Evolutionary conservation across 1,284 basidiomycete genomes (phyloP).

Genomic region (Ganoderma lingzhi): DNA sequence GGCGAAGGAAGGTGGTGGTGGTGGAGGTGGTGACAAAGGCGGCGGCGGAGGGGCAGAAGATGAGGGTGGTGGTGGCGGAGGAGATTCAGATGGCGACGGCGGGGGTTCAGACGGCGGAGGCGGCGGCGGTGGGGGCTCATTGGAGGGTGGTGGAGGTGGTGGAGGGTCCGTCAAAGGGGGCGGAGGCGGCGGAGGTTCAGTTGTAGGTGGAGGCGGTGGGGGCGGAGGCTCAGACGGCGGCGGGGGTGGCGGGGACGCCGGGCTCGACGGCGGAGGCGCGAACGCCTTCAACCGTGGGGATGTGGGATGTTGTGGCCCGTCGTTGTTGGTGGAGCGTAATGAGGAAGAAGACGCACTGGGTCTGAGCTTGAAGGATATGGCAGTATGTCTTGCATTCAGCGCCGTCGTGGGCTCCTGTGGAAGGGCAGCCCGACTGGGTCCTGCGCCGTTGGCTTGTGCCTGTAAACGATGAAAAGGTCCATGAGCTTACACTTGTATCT

Average conservation of each 20-base stretch:
- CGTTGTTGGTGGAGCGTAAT: slow-evolving; percentile 20
- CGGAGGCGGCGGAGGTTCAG: slow-evolving; percentile 39
- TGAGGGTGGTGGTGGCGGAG: slow-evolving; percentile 34
- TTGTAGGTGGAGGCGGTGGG: slow-evolving; percentile 31
- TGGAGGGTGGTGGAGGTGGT: slow-evolving; percentile 34
- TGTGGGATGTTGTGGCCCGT: slow-evolving; percentile 33
- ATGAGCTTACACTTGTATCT: slow-evolving; percentile 37
- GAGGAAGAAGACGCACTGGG: slow-evolving; percentile 31
- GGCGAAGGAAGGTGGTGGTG: slow-evolving; percentile 26
- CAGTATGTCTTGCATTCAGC: slow-evolving; percentile 34
- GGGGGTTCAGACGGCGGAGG: slow-evolving; percentile 30
- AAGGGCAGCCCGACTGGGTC: slow-evolving; percentile 33
- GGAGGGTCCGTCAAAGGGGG: slow-evolving; percentile 40
- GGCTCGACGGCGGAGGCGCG: slow-evolving; percentile 28
- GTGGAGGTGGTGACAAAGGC: slow-evolving; percentile 33
- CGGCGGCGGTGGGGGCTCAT: slow-evolving; percentile 37
- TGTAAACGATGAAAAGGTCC: slow-evolving; percentile 30
- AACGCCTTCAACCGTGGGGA: slow-evolving; percentile 35
- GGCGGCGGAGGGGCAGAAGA: slow-evolving; percentile 34
- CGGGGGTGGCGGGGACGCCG: slow-evolving; percentile 35
- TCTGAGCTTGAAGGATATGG: slow-evolving; percentile 41
- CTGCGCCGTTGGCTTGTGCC: slow-evolving; percentile 41
- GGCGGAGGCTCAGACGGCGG: slow-evolving; percentile 38
- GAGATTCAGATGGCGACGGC: slow-evolving; percentile 29
- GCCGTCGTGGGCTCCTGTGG: slow-evolving; percentile 35